These are phyloP conservation scores for Mycena maculata DNA, from an alignment of 768 basidiomycete species.

Conservation along the genomic window DNA sequence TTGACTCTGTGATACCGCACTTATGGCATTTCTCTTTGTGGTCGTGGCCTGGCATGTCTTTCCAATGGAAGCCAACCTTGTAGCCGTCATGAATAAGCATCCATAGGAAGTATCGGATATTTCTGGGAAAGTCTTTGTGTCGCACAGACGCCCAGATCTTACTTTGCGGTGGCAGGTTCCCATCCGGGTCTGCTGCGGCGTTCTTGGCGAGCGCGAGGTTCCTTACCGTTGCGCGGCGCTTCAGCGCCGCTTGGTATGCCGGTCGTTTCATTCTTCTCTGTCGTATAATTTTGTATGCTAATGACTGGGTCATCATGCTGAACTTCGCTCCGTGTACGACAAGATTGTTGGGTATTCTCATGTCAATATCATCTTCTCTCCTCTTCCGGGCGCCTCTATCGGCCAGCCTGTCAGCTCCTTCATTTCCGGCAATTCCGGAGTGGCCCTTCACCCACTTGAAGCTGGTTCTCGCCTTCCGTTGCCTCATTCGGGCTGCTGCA, in stretches of 20 bases:
- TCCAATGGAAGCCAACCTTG: slow-evolving; percentile 1
- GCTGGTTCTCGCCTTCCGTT: background rate
- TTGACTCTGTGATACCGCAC: too few relatives aligned
- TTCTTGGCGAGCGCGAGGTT: background rate
- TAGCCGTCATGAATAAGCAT: background rate
- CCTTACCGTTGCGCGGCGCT: background rate
- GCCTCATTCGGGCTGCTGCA: background rate
- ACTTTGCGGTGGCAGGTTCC: background rate
- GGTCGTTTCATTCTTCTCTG: too few relatives aligned
- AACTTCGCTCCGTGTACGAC: background rate
- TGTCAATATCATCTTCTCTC: background rate
- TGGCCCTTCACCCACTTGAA: background rate
- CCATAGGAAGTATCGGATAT: background rate
- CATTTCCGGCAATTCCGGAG: background rate
- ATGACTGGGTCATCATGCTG: too few relatives aligned
- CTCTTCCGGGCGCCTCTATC: background rate
- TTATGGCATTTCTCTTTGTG: too few relatives aligned
- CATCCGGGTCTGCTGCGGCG: background rate
- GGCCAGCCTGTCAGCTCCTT: background rate
- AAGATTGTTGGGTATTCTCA: background rate
- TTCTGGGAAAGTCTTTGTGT: background rate
- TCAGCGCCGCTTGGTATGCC: too few relatives aligned
- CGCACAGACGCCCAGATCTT: background rate
- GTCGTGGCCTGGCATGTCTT: too few relatives aligned
- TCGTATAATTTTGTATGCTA: too few relatives aligned